A percentile compares a stretch with the other conserved stretches of the same genome.
These are phyloP conservation scores for Sedum album DNA, from an alignment of 164 flowering plant genomes.

Conservation along the genomic window DNA sequence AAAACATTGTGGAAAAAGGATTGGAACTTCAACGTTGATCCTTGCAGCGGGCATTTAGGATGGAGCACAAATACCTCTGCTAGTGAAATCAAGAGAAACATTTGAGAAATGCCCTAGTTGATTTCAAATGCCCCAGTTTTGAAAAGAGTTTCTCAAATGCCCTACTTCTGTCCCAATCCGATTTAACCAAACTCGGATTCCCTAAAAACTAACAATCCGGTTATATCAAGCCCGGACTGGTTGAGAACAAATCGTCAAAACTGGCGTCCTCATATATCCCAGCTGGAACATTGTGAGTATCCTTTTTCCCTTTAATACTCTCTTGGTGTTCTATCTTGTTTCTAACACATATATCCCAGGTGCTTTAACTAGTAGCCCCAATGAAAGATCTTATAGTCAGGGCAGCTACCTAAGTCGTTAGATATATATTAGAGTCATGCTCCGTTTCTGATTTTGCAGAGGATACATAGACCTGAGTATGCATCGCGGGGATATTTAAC, in stretches of 20 bases:
- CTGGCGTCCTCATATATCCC: constrained; percentile 78
- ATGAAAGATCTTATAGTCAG: no score
- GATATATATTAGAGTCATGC: background rate
- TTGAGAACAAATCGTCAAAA: no score
- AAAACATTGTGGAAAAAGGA: background rate
- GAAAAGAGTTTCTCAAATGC: no score
- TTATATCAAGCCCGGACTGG: no score
- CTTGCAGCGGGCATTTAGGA: background rate
- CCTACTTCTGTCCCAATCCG: no score
- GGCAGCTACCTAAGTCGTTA: background rate
- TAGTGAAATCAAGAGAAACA: no score
- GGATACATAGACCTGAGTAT: constrained; percentile 5
- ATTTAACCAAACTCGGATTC: no score
- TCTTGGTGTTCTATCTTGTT: background rate
- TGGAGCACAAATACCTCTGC: background rate
- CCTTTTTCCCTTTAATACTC: background rate
- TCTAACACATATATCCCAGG: background rate
- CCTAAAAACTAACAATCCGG: no score
- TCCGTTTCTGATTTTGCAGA: background rate
- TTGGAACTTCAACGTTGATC: background rate
- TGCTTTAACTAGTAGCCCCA: no score
- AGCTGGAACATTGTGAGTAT: constrained; percentile 74
- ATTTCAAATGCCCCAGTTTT: no score
- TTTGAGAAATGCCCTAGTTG: no score
- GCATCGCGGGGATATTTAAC: constrained; percentile 2